Evolutionary conservation across 495 filamentous ascomycete species (phyloP).

Genomic region (Penicillium ochrochloron): DNA sequence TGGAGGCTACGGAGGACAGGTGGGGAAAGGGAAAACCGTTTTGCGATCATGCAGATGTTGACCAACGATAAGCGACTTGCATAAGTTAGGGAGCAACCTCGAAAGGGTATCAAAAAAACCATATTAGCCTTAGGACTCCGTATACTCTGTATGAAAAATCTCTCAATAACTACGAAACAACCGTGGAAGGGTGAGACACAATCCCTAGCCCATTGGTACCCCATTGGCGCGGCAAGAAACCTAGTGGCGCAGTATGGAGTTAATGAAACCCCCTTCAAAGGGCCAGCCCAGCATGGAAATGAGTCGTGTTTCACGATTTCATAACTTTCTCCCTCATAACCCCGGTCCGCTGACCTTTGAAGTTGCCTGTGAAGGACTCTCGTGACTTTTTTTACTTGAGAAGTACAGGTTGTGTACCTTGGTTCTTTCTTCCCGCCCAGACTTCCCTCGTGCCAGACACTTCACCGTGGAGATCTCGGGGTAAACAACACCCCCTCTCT

Average conservation of each 20-base stretch:
- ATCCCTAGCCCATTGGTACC: background rate
- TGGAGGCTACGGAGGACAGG: background rate
- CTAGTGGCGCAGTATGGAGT: conserved; percentile 30
- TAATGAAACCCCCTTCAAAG: conserved; percentile 31
- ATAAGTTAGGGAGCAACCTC: background rate
- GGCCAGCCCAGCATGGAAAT: conserved; percentile 15
- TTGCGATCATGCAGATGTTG: background rate
- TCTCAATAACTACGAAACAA: background rate
- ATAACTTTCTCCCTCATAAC: background rate
- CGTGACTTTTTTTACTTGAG: background rate
- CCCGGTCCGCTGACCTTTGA: background rate
- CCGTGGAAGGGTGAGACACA: conserved; percentile 20
- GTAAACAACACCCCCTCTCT: conserved; percentile 17
- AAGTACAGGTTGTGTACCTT: background rate
- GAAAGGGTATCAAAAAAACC: background rate
- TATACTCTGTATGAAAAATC: no score
- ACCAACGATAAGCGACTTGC: background rate
- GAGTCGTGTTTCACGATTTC: conserved; percentile 25
- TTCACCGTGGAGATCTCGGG: conserved; percentile 20
- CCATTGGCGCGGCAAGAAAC: conserved; percentile 19
- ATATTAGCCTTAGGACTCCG: background rate
- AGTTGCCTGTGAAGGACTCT: background rate
- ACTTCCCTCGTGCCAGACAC: background rate
- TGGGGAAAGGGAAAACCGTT: background rate
- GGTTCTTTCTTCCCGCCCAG: background rate